A percentile compares a stretch with the other conserved stretches of the same genome.
phyloP scores from a whole-genome alignment of 1,284 basidiomycete species.

The Cutaneotrichosporon dermatis region DNA sequence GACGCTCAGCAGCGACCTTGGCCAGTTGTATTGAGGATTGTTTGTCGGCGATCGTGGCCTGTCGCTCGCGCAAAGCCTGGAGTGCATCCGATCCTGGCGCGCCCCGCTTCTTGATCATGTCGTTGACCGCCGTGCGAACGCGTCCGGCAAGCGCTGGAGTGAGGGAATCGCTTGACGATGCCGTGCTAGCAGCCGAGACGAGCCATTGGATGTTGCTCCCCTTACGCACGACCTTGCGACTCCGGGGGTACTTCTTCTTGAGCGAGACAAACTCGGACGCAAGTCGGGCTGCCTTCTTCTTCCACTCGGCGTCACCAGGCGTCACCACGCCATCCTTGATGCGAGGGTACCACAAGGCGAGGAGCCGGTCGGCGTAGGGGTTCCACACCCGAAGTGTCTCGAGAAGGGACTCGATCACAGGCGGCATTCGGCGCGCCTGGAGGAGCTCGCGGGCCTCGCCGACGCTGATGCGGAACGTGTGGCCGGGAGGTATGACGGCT shows the following conservation, averaged over 20 bases:
- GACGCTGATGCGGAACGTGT: background rate
- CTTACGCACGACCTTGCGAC: background rate
- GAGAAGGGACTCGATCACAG: conserved; percentile 1
- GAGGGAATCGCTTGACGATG: background rate
- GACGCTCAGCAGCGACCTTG: background rate
- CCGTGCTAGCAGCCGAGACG: background rate
- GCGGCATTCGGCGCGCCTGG: background rate
- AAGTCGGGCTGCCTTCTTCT: background rate
- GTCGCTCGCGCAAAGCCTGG: background rate
- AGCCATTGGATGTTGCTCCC: conserved; percentile 4
- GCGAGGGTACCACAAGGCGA: conserved; percentile 5
- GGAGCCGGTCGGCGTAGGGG: conserved; percentile 4
- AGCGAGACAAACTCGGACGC: background rate
- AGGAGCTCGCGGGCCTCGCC: background rate
- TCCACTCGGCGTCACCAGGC: background rate
- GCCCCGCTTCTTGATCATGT: conserved; percentile 9
- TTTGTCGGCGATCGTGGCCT: background rate
- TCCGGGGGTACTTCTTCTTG: background rate
- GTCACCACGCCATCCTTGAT: background rate
- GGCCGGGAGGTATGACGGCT: background rate
- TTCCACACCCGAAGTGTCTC: conserved; percentile 6
- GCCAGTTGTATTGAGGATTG: background rate
- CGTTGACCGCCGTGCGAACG: background rate
- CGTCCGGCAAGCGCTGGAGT: background rate
- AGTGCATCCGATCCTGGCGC: background rate